These are phyloP conservation scores for Alopecurus myosuroides DNA, from an alignment of 176 grass and related monocot species.

Conservation along the genomic window DNA sequence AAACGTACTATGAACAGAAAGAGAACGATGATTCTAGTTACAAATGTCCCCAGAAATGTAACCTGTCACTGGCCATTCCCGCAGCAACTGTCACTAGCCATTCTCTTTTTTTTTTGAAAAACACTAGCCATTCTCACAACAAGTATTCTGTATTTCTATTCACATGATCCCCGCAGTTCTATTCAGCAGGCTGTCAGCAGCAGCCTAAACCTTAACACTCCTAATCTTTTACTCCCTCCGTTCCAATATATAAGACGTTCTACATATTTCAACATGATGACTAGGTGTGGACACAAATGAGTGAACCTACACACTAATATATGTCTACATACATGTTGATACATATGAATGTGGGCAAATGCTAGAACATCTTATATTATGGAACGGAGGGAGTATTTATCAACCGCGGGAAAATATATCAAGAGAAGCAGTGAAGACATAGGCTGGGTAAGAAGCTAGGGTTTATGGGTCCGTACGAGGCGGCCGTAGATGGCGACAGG, in stretches of 20 bases:
- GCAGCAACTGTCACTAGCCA: neutral
- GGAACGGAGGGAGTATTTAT: no score
- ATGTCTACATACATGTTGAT: no score
- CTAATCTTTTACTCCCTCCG: neutral
- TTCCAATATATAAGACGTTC: no score
- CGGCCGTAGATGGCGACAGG: conserved; percentile 79
- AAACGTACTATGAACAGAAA: neutral
- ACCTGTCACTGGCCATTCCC: neutral
- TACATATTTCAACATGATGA: no score
- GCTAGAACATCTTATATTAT: no score
- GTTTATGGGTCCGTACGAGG: conserved; percentile 50
- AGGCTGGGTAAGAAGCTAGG: neutral
- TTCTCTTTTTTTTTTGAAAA: no score
- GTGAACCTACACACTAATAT: no score
- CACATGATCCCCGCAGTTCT: neutral
- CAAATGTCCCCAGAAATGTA: neutral
- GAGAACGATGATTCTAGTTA: neutral
- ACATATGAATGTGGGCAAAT: no score
- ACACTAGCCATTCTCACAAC: neutral
- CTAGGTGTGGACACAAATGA: no score
- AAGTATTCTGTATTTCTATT: neutral
- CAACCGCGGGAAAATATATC: neutral
- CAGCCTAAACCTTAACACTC: neutral
- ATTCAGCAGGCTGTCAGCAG: neutral
- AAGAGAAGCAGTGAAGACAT: neutral